A percentile compares a stretch with the other conserved stretches of the same genome.
Conservation (phyloP, 2,329 filamentous ascomycete genomes). For the Diatrype stigma region DNA sequence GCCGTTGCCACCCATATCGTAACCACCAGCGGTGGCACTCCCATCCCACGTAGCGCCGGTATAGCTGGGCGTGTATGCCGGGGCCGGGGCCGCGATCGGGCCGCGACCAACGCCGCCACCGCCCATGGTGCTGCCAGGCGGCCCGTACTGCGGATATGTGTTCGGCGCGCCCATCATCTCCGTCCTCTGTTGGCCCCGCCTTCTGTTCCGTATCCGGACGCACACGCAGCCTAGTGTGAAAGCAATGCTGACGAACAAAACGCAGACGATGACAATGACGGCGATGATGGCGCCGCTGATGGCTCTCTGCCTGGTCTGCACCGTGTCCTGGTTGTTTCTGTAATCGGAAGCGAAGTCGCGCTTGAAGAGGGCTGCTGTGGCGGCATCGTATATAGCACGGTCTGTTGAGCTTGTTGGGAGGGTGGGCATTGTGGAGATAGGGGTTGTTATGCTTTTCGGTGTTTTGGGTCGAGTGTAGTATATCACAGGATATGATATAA, state of each 20-base stretch:
- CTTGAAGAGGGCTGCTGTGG: too few species aligned
- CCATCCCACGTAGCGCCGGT: background rate
- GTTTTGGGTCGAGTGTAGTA: background rate
- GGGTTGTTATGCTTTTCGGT: background rate
- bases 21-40: background rate
- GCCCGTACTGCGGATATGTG: background rate
- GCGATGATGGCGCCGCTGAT: conserved; percentile 1
- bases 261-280: background rate
- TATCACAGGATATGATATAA: background rate
- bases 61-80: background rate
- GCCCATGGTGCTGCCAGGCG: too few species aligned
- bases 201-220: background rate
- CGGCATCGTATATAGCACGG: background rate
- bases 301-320: background rate
- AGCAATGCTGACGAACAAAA: background rate
- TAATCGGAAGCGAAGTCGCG: background rate
- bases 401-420: background rate
- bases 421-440: background rate
- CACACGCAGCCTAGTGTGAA: background rate
- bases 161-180: background rate
- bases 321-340: background rate
- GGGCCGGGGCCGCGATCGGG: background rate
- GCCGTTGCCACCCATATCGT: background rate
- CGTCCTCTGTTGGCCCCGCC: background rate
- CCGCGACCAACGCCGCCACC: too few species aligned